phyloP scores from a whole-genome alignment of 768 basidiomycete species.

The Harrya chromipes region DNA sequence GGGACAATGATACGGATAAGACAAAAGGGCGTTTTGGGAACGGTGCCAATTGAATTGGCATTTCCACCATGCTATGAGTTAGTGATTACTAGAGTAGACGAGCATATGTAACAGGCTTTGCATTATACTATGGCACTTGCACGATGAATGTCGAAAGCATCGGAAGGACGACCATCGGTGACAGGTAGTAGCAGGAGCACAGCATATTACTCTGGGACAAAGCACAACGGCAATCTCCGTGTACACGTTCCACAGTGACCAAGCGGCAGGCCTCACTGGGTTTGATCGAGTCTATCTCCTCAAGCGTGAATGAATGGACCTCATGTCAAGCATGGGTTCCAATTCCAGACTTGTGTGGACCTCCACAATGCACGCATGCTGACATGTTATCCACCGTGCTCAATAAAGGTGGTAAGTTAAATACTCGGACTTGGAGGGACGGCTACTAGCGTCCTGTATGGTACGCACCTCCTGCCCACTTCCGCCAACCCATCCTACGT shows the following conservation, averaged over 20 bases:
- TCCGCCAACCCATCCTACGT: neutral
- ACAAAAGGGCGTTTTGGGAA: no score
- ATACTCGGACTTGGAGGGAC: conserved; percentile 9
- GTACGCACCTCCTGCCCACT: neutral
- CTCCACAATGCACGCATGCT: conserved; percentile 21
- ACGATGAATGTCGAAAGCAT: no score
- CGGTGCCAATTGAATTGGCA: no score
- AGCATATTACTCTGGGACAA: conserved; percentile 2
- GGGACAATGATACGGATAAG: neutral
- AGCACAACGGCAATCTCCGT: conserved; percentile 15
- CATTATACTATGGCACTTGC: no score
- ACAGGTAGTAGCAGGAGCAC: no score
- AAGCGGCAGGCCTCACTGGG: neutral
- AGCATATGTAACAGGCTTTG: neutral
- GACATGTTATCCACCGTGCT: conserved; percentile 4
- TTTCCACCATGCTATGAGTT: no score
- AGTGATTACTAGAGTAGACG: no score
- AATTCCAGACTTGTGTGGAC: conserved; percentile 17
- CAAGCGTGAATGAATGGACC: conserved; percentile 15
- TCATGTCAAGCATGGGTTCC: conserved; percentile 14
- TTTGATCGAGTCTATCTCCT: conserved; percentile 9
- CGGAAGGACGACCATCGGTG: no score
- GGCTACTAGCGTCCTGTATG: neutral
- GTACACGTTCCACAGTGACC: conserved; percentile 8
- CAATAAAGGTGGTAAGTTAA: conserved; percentile 20